Percentiles rank a stretch among this genome's conserved stretches.
phyloP scores from a whole-genome alignment of 1,284 basidiomycete species.

The Malassezia nana region DNA sequence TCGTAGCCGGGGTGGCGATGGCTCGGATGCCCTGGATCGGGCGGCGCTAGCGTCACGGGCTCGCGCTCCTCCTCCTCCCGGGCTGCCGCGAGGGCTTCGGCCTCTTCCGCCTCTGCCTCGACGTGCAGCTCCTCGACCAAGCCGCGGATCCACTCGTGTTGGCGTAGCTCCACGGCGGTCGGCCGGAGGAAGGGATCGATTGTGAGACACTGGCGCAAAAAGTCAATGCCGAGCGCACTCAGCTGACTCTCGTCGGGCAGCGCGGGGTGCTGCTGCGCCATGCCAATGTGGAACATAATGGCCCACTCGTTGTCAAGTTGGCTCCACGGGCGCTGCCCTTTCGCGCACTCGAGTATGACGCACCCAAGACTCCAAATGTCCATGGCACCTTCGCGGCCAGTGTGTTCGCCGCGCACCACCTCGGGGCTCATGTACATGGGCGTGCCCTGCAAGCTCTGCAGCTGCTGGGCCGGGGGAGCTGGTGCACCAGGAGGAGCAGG shows the following conservation, averaged over 20 bases:
- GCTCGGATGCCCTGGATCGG: conserved; percentile 6
- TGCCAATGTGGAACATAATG: conserved; percentile 98
- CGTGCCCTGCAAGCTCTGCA: conserved; percentile 63
- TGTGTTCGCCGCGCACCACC: conserved; percentile 68
- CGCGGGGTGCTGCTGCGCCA: conserved; percentile 90
- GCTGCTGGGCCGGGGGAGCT: conserved; percentile 29
- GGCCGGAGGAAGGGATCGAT: conserved; percentile 79
- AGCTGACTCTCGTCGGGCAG: conserved; percentile 83
- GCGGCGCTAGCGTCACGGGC: neutral
- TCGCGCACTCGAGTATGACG: conserved; percentile 89
- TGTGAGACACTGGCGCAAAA: conserved; percentile 81
- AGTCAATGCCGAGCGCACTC: conserved; percentile 79
- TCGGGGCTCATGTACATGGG: conserved; percentile 99
- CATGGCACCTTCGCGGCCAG: conserved; percentile 82
- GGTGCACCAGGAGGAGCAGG: conserved; percentile 23
- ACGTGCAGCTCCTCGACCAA: conserved; percentile 41
- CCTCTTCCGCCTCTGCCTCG: conserved; percentile 30
- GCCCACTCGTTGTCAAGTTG: conserved; percentile 99
- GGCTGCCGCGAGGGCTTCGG: neutral
- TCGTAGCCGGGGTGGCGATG: conserved; percentile 23
- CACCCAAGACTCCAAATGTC: conserved; percentile 97
- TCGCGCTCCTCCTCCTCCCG: neutral
- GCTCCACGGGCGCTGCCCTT: conserved; percentile 93
- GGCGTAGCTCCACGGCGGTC: conserved; percentile 70
- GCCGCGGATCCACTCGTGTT: conserved; percentile 72